These are phyloP conservation scores for Candida germanica DNA, from an alignment of 805 yeast genomes.

Conservation along the genomic window DNA sequence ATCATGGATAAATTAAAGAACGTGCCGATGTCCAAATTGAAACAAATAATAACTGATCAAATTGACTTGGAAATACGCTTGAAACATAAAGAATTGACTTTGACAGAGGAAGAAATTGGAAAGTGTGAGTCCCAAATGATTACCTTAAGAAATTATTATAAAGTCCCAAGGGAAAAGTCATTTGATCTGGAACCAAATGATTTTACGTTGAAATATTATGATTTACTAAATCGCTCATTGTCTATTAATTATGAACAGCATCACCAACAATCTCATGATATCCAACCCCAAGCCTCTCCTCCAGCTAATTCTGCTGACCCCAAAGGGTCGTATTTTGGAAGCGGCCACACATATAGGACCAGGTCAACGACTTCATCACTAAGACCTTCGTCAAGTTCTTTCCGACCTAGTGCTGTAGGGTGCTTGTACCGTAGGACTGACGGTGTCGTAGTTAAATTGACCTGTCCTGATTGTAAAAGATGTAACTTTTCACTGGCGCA, in stretches of 20 bases:
- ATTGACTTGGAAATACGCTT: conserved; percentile 58
- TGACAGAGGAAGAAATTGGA: conserved; percentile 51
- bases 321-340: background rate
- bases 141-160: conserved; percentile 45
- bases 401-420: conserved; percentile 20
- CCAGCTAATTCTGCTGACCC: background rate
- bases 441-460: conserved; percentile 64
- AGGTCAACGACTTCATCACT: conserved; percentile 52
- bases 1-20: conserved; percentile 10
- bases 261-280: conserved; percentile 13
- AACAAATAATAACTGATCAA: conserved; percentile 41
- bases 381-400: conserved; percentile 31
- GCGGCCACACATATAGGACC: conserved; percentile 39
- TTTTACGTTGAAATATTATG: conserved; percentile 41
- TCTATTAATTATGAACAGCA: conserved; percentile 23
- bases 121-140: conserved; percentile 59
- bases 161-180: conserved; percentile 37
- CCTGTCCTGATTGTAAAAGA: conserved; percentile 65
- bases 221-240: conserved; percentile 32
- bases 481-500: conserved; percentile 75
- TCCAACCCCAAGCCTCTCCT: background rate
- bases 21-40: conserved; percentile 25
- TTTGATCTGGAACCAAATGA: conserved; percentile 44
- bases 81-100: conserved; percentile 53
- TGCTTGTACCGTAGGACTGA: conserved; percentile 68